A percentile compares a stretch with the other conserved stretches of the same genome.
These are phyloP conservation scores for Podospora sp. DNA, from an alignment of 495 filamentous ascomycete species.

Conservation along the genomic window DNA sequence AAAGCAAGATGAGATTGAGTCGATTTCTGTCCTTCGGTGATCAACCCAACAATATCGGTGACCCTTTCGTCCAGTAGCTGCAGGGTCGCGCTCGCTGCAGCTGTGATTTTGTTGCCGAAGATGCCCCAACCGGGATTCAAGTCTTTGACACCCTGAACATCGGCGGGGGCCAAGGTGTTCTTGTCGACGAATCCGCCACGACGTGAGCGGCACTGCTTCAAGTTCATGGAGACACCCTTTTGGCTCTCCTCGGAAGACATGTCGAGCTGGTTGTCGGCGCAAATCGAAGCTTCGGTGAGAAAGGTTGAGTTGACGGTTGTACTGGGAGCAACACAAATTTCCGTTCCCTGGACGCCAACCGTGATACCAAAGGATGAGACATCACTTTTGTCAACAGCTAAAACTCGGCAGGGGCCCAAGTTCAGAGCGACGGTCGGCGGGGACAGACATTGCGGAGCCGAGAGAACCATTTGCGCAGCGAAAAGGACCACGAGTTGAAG, in stretches of 20 bases:
- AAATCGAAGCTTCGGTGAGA: slow-evolving; percentile 13
- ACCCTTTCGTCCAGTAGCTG: slow-evolving; percentile 12
- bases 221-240: slow-evolving; percentile 4
- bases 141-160: not conserved
- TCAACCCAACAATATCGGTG: slow-evolving; percentile 14
- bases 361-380: slow-evolving; percentile 21
- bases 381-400: slow-evolving; percentile 6
- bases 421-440: not conserved
- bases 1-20: slow-evolving; percentile 25
- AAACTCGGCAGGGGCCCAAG: not conserved
- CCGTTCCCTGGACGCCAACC: slow-evolving; percentile 8
- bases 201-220: slow-evolving; percentile 17
- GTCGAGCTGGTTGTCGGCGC: slow-evolving; percentile 18
- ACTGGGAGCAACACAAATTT: slow-evolving; percentile 20
- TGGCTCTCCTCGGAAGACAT: not conserved
- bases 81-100: slow-evolving; percentile 14
- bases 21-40: slow-evolving; percentile 19
- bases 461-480: no score
- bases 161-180: not conserved
- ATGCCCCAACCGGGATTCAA: slow-evolving; percentile 18
- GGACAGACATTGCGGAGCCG: not conserved
- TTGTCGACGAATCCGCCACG: slow-evolving; percentile 18
- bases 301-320: slow-evolving; percentile 22
- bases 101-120: slow-evolving; percentile 14
- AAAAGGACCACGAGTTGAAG: no score